phyloP scores from a whole-genome alignment of 2,329 filamentous ascomycete species.

The Endoconidiophora polonica region DNA sequence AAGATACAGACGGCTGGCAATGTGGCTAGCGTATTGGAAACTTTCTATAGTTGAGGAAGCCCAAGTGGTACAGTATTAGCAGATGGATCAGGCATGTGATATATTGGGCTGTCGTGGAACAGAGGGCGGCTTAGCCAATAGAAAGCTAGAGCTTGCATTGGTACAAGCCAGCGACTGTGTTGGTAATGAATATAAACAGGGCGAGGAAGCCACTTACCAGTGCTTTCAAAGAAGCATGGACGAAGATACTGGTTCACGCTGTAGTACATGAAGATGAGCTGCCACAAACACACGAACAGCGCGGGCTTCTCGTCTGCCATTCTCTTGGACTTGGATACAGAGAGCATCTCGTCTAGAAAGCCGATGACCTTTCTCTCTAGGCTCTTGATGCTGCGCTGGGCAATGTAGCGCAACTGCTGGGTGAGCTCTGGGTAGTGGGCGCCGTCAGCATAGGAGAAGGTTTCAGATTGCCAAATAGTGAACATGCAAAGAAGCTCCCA shows the following conservation, averaged over 20 bases:
- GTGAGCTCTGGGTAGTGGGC: conserved; percentile 17
- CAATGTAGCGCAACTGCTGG: conserved; percentile 25
- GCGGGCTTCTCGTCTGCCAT: conserved; percentile 25
- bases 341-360: conserved; percentile 24
- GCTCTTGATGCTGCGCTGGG: conserved; percentile 22
- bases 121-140: too few species aligned
- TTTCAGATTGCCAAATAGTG: conserved; percentile 29
- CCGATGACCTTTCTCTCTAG: conserved; percentile 25
- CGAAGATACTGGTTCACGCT: conserved; percentile 19
- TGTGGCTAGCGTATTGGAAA: neutral
- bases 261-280: conserved; percentile 32
- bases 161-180: neutral
- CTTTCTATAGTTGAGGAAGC: neutral
- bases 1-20: conserved; percentile 12
- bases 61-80: neutral
- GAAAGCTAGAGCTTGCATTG: neutral
- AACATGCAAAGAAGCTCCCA: conserved; percentile 33
- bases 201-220: conserved; percentile 15
- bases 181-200: neutral
- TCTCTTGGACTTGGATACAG: conserved; percentile 19
- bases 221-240: too few species aligned
- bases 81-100: too few species aligned
- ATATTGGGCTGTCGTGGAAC: too few species aligned
- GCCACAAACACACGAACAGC: conserved; percentile 34
- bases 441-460: conserved; percentile 25